Conservation (phyloP, 2,329 filamentous ascomycete genomes). For the Cytospora mali region DNA sequence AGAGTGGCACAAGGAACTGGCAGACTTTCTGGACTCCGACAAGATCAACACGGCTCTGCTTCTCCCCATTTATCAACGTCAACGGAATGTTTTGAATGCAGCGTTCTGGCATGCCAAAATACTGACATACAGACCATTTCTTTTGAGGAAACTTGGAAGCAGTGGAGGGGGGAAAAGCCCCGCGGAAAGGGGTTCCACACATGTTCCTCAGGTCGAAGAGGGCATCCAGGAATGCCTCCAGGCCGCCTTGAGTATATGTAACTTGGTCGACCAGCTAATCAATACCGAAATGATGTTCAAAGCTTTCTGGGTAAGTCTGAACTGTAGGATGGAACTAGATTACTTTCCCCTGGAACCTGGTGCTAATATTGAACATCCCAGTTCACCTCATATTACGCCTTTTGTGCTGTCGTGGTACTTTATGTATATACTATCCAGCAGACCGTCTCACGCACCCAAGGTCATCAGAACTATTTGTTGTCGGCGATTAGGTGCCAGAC, state of each 20-base stretch:
- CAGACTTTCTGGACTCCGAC: conserved; percentile 44
- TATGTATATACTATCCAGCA: conserved; percentile 49
- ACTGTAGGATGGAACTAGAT: not conserved
- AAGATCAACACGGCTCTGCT: conserved; percentile 39
- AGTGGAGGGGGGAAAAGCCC: conserved; percentile 25
- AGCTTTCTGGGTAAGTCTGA: conserved; percentile 43
- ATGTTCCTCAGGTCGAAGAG: conserved; percentile 30
- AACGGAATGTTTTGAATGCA: conserved; percentile 45
- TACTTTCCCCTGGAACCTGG: not conserved
- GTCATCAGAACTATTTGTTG: conserved; percentile 35
- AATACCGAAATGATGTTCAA: conserved; percentile 41
- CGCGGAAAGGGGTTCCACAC: conserved; percentile 9
- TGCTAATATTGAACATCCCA: conserved; percentile 16
- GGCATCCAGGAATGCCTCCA: conserved; percentile 40
- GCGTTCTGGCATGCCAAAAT: conserved; percentile 48
- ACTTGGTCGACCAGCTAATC: conserved; percentile 43
- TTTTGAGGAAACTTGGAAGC: conserved; percentile 40
- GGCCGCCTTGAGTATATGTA: conserved; percentile 43
- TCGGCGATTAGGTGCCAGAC: conserved; percentile 44
- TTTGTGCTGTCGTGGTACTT: conserved; percentile 47
- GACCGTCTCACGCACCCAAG: conserved; percentile 33
- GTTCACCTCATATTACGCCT: conserved; percentile 48
- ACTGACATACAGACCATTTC: conserved; percentile 42
- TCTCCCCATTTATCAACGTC: conserved; percentile 44
- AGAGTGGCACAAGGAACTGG: conserved; percentile 40